Percentiles rank a stretch among this genome's conserved stretches.
Evolutionary conservation across 805 yeast genomes (phyloP).

Genomic region (Lachancea meyersii): DNA sequence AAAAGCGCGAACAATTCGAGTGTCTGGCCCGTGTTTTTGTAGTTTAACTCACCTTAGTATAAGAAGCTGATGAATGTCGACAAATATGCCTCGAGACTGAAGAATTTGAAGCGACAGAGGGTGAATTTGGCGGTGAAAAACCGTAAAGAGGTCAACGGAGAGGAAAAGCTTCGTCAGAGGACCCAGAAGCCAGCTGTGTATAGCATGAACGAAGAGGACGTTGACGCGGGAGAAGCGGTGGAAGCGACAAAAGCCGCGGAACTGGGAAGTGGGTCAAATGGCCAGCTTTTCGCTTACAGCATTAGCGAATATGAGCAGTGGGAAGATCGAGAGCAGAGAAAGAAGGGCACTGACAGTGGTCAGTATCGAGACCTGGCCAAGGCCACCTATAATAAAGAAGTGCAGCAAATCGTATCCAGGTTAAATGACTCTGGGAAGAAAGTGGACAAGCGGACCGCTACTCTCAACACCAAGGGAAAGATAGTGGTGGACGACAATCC

Average conservation of each 20-base stretch:
- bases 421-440: constrained; percentile 2
- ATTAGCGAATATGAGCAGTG: constrained; percentile 26
- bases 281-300: constrained; percentile 17
- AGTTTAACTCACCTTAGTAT: not conserved
- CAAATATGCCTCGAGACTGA: constrained; percentile 13
- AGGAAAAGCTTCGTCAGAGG: constrained; percentile 9
- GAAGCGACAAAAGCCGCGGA: not conserved
- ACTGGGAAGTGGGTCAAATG: not conserved
- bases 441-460: not conserved
- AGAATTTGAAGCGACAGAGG: constrained; percentile 16
- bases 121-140: constrained; percentile 18
- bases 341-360: constrained; percentile 7
- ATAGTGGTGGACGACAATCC: constrained; percentile 17
- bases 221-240: too few species aligned
- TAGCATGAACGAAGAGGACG: constrained; percentile 18
- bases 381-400: constrained; percentile 28
- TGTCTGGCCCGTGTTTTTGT: not conserved
- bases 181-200: constrained; percentile 23
- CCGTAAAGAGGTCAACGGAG: constrained; percentile 19
- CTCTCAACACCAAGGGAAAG: constrained; percentile 13
- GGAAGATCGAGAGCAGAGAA: constrained; percentile 9
- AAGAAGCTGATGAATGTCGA: constrained; percentile 11
- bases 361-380: constrained; percentile 23
- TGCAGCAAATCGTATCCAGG: constrained; percentile 11
- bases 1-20: too few species aligned